Evolutionary conservation across 2,329 filamentous ascomycete genomes (phyloP).

Genomic region (Trichoderma sp.): DNA sequence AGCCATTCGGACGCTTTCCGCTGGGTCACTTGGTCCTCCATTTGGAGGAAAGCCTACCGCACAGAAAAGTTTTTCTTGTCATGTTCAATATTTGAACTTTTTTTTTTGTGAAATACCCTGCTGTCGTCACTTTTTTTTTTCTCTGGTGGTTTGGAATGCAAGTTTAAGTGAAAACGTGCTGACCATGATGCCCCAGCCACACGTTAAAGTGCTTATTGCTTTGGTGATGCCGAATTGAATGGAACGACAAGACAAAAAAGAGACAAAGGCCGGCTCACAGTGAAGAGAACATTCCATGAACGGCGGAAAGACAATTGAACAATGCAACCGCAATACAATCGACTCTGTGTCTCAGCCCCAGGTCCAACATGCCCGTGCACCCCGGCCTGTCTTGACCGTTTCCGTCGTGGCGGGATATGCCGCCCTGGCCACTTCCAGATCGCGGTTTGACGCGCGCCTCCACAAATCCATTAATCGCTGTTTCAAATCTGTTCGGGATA

Average conservation of each 20-base stretch:
- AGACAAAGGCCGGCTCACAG: background rate
- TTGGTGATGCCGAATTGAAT: background rate
- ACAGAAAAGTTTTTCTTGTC: constrained; percentile 19
- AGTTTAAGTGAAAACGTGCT: background rate
- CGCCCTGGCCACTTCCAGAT: background rate
- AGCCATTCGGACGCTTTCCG: constrained; percentile 24
- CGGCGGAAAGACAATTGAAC: background rate
- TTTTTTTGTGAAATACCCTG: background rate
- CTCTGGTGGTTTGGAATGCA: constrained; percentile 4
- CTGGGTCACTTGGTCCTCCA: constrained; percentile 21
- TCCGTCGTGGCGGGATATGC: constrained; percentile 19
- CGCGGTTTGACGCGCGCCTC: constrained; percentile 22
- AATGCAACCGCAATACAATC: background rate
- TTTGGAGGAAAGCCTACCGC: constrained; percentile 5
- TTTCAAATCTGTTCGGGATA: constrained; percentile 10
- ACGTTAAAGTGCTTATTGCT: background rate
- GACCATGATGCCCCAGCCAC: constrained; percentile 7
- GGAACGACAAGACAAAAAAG: background rate
- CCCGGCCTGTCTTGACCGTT: constrained; percentile 14
- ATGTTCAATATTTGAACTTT: background rate
- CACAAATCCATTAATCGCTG: constrained; percentile 15
- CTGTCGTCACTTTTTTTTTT: background rate
- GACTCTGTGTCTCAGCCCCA: constrained; percentile 8
- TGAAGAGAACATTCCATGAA: constrained; percentile 8
- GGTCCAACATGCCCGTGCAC: background rate